Evolutionary conservation across 441 rosid species (phyloP).

Genomic region (Erysimum pusillum): DNA sequence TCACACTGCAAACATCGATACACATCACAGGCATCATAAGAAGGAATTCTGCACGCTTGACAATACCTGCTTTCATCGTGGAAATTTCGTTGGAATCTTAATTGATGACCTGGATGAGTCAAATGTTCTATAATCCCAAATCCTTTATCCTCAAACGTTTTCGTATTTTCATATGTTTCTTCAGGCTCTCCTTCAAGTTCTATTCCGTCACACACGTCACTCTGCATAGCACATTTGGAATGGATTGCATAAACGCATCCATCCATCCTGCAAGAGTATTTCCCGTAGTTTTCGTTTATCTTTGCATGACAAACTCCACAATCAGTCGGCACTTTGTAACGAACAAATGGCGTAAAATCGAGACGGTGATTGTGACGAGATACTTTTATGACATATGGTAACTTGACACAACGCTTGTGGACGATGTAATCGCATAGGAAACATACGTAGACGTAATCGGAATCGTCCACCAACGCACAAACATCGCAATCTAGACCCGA

Average conservation of each 20-base stretch:
- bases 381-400: slow-evolving; percentile 25
- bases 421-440: neutral
- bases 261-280: slow-evolving; percentile 16
- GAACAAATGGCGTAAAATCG: neutral
- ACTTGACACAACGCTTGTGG: neutral
- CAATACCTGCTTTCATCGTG: neutral
- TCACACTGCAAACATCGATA: slow-evolving; percentile 33
- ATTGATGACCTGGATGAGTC: neutral
- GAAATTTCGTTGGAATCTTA: neutral
- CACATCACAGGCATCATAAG: neutral
- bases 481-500: slow-evolving; percentile 3
- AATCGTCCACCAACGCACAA: neutral
- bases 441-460: neutral
- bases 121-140: neutral
- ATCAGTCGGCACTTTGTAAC: neutral
- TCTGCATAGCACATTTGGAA: slow-evolving; percentile 15
- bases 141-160: neutral
- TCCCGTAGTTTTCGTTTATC: slow-evolving; percentile 11
- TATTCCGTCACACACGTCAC: slow-evolving; percentile 4
- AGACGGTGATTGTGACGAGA: slow-evolving; percentile 30
- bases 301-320: slow-evolving; percentile 28
- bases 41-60: slow-evolving; percentile 13
- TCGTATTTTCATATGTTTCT: neutral
- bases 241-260: slow-evolving; percentile 36
- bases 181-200: slow-evolving; percentile 15